Conservation (phyloP, 2,329 filamentous ascomycete genomes). For the Verruconis gallopava region DNA sequence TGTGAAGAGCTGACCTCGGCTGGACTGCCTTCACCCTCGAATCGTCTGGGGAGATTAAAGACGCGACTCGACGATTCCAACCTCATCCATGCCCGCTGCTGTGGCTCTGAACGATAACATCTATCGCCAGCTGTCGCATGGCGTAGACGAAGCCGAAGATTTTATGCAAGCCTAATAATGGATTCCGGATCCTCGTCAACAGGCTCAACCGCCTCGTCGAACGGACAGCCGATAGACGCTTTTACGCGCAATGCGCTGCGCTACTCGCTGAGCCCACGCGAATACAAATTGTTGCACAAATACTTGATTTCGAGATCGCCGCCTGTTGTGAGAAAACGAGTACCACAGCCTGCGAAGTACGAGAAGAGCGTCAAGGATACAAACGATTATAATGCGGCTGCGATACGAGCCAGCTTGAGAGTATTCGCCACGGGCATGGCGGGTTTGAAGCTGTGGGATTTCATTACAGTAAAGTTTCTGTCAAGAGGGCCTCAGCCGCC, state of each 20-base stretch:
- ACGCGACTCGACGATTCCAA: too few relatives aligned
- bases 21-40: too few relatives aligned
- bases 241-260: slow-evolving; percentile 74
- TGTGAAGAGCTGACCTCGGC: too few relatives aligned
- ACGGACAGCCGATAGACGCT: slow-evolving; percentile 39
- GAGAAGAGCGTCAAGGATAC: slow-evolving; percentile 34
- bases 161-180: slow-evolving; percentile 5
- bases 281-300: slow-evolving; percentile 75
- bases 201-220: slow-evolving; percentile 3
- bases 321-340: slow-evolving; percentile 42
- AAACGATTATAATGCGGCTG: slow-evolving; percentile 35
- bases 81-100: too few relatives aligned
- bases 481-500: slow-evolving; percentile 19
- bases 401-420: slow-evolving; percentile 32
- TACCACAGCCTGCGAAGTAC: slow-evolving; percentile 34
- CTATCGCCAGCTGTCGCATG: neutral
- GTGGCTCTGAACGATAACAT: too few relatives aligned
- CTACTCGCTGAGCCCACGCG: slow-evolving; percentile 69
- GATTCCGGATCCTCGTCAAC: slow-evolving; percentile 5
- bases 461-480: slow-evolving; percentile 25
- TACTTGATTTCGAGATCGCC: slow-evolving; percentile 65
- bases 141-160: neutral
- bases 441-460: slow-evolving; percentile 35
- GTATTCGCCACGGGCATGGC: slow-evolving; percentile 30
- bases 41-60: too few relatives aligned